Conservation (phyloP, 1,139 yeast species). For the Pichia sp. region DNA sequence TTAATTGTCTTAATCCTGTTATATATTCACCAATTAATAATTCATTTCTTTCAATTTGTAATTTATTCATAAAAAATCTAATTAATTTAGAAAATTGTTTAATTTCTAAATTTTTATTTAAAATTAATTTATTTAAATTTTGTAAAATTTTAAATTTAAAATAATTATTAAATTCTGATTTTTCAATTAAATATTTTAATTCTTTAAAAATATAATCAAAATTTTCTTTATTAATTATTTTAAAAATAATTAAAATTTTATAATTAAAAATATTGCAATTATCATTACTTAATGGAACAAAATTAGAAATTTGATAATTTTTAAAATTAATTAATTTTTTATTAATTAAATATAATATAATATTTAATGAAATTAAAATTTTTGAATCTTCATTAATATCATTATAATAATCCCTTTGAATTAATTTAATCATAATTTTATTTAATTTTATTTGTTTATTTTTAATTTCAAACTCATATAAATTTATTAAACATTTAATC, state of each 20-base stretch:
- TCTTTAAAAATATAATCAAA: conserved; percentile 54
- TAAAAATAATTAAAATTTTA: conserved; percentile 62
- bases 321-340: conserved; percentile 13
- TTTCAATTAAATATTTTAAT: conserved; percentile 53
- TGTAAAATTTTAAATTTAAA: conserved; percentile 52
- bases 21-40: conserved; percentile 26
- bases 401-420: conserved; percentile 7
- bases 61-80: conserved; percentile 19
- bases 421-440: conserved; percentile 17
- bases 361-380: conserved; percentile 14
- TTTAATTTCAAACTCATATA: conserved; percentile 16
- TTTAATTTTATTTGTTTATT: conserved; percentile 11
- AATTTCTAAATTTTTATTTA: conserved; percentile 29
- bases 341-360: conserved; percentile 17
- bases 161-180: conserved; percentile 29
- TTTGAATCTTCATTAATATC: conserved; percentile 7
- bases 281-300: conserved; percentile 60
- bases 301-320: conserved; percentile 33
- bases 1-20: conserved; percentile 51
- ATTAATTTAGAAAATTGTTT: conserved; percentile 29
- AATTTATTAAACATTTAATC: conserved; percentile 15
- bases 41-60: conserved; percentile 20
- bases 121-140: conserved; percentile 46
- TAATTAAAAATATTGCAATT: conserved; percentile 38
- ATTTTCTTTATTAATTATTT: conserved; percentile 48